Evolutionary conservation across 2,329 filamentous ascomycete genomes (phyloP).

Genomic region (Cadophora malorum): DNA sequence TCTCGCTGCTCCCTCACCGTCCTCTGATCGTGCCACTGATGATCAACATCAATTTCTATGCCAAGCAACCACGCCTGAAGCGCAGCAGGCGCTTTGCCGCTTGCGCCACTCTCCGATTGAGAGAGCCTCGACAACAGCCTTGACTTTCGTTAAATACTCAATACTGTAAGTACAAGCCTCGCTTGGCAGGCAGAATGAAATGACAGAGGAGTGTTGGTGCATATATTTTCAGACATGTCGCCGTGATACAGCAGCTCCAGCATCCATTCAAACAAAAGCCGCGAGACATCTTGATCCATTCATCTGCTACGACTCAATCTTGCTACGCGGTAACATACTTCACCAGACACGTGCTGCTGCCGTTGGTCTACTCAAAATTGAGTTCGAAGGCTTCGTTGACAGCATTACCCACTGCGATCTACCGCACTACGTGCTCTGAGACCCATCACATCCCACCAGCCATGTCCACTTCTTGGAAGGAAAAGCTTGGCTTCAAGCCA

Average conservation of each 20-base stretch:
- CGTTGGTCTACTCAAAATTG: neutral
- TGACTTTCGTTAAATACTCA: conserved; percentile 4
- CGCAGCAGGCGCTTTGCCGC: neutral
- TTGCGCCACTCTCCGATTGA: neutral
- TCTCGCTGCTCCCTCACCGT: neutral
- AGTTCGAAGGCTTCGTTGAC: neutral
- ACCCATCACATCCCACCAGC: neutral
- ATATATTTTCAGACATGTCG: neutral
- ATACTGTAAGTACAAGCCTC: conserved; percentile 1
- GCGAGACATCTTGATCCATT: neutral
- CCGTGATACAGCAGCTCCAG: neutral
- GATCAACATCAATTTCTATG: neutral
- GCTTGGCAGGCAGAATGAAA: conserved; percentile 12
- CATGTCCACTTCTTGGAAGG: neutral
- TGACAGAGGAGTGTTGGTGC: neutral
- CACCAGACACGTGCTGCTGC: neutral
- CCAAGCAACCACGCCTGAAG: neutral
- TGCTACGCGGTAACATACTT: neutral
- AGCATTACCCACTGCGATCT: neutral
- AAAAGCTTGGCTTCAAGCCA: conserved; percentile 14
- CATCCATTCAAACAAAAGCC: neutral
- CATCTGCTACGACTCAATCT: neutral
- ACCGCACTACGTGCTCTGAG: neutral
- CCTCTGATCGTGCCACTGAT: neutral
- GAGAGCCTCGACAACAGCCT: conserved; percentile 12